Evolutionary conservation across 768 basidiomycete species (phyloP), one percentile per base, ranked within the genome.

Genomic region (Lactarius pseudohatsudake): DNA sequence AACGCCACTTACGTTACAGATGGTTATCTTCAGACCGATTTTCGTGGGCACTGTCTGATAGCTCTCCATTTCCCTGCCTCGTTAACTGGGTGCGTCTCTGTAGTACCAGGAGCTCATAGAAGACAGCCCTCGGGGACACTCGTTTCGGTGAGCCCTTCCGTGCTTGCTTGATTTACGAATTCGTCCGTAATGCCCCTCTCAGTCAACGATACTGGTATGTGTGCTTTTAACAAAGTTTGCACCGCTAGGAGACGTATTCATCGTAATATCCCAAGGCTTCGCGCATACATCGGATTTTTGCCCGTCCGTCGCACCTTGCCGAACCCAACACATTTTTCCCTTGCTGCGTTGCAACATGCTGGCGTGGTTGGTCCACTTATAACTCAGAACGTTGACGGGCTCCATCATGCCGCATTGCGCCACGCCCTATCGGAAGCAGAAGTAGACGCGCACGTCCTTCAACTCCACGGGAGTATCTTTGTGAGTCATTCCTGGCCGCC

Each of bases 311-410:
- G 89, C 59, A 83, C 95, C 0, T 81, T 82, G 56, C 93, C 95
- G 4, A 98, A 97, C 71, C 87, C 93, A 4, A 95, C 91, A 0
- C 96, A 98, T 74, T 92, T 85, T 71, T 89, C 92, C 10, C 78
- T 98, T 32, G 90, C 92, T 6, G 92, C 94, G 2, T 79, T 97
- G 57, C 89, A 92, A 72, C 80, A 92, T 69, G 77, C 89, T 10
- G 84, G 82, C 3, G 76, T 86, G 61, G 79, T 91, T 22, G 76
- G 82, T 26, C 78, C 79, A 32, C 75, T 95, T 38, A 86, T 98
- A 68, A 98, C 96, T 0, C 90, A 89, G 81, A 92, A 92, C 70
- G 96, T 98, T n/a, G 96, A 98, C 72, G 95, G 94, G 2, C 84
- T 98, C 7, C 96, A 98, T 73, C 87, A 87, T 60, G 93, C 92